These are phyloP conservation scores for Sugiyamaella castrensis DNA, from an alignment of 1,139 yeast species.

Conservation along the genomic window DNA sequence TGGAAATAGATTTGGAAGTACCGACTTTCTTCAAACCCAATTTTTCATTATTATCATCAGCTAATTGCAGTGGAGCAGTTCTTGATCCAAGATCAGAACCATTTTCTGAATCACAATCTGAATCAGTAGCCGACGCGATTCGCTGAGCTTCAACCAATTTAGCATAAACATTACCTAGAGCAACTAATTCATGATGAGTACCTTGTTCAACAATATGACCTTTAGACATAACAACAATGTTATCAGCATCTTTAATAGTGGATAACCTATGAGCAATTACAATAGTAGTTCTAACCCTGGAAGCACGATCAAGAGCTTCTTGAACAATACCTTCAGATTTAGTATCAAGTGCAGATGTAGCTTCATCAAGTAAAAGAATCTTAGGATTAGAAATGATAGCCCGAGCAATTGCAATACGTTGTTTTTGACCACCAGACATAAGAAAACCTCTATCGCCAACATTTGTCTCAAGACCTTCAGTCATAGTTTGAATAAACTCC, in stretches of 20 bases:
- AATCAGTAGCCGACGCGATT: constrained; percentile 10
- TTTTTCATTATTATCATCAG: constrained; percentile 14
- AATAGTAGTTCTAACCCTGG: constrained; percentile 67
- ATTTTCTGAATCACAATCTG: constrained; percentile 12
- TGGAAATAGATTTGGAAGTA: constrained; percentile 18
- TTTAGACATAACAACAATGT: constrained; percentile 43
- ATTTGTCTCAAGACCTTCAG: constrained; percentile 49
- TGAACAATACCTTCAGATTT: constrained; percentile 55
- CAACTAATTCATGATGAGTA: constrained; percentile 40
- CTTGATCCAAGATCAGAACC: constrained; percentile 14
- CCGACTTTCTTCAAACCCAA: constrained; percentile 14
- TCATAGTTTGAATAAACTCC: constrained; percentile 40
- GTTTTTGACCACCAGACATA: constrained; percentile 86
- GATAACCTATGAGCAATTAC: constrained; percentile 77
- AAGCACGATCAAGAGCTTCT: constrained; percentile 56
- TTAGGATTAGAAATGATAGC: constrained; percentile 66
- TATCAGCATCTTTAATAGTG: constrained; percentile 56
- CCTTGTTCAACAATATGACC: constrained; percentile 46
- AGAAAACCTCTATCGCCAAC: constrained; percentile 54
- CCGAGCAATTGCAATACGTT: constrained; percentile 83
- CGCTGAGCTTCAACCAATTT: constrained; percentile 40
- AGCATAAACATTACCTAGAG: constrained; percentile 34
- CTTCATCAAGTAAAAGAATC: constrained; percentile 66
- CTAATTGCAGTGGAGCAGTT: constrained; percentile 7
- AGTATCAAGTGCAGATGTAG: constrained; percentile 77